phyloP scores from a whole-genome alignment of 345 rosid genomes.

The Citrus sinensis region DVS_A1.0 CM039163.1:32299501-32300000 shows the following conservation, averaged over 20 bases:
- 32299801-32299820: too few relatives aligned
- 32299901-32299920: background rate
- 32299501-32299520: constrained; percentile 48
- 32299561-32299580: too few relatives aligned
- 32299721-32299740: too few relatives aligned
- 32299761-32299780: too few relatives aligned
- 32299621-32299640: background rate
- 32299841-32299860: too few relatives aligned
- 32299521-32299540: background rate
- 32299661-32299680: background rate
- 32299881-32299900: background rate
- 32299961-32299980: background rate
- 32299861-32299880: background rate
- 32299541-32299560: background rate
- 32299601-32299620: background rate
- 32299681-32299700: background rate
- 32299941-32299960: background rate
- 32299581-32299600: too few relatives aligned
- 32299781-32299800: too few relatives aligned
- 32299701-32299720: background rate
- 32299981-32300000: background rate
- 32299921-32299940: background rate
- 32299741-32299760: too few relatives aligned
- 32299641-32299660: background rate
- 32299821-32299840: too few relatives aligned